phyloP scores from a whole-genome alignment of 805 yeast species.

The Suhomyces sp. region DNA sequence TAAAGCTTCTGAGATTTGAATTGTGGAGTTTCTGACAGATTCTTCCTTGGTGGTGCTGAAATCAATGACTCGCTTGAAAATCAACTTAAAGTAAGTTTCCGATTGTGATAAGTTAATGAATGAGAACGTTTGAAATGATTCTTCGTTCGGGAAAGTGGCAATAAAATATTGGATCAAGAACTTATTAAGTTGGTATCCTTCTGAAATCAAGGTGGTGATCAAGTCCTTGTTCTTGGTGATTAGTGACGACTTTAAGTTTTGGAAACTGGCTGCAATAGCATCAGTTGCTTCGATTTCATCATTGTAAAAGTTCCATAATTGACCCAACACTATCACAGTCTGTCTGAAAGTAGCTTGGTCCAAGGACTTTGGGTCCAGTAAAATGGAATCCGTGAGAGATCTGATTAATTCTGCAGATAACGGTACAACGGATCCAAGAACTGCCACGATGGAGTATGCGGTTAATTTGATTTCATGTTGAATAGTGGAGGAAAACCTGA shows the following conservation, averaged over 20 bases:
- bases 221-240: constrained; percentile 20
- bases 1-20: constrained; percentile 22
- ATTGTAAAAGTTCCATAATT: constrained; percentile 34
- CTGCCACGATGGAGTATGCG: constrained; percentile 79
- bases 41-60: constrained; percentile 12
- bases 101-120: constrained; percentile 19
- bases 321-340: constrained; percentile 41
- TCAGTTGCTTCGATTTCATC: constrained; percentile 14
- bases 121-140: constrained; percentile 22
- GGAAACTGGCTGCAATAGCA: constrained; percentile 17
- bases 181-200: constrained; percentile 29
- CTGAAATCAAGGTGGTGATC: constrained; percentile 16
- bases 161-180: constrained; percentile 31
- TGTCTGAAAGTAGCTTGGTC: constrained; percentile 24
- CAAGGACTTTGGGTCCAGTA: constrained; percentile 25
- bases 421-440: constrained; percentile 70
- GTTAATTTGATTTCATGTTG: constrained; percentile 68
- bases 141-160: constrained; percentile 21
- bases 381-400: constrained; percentile 34
- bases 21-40: constrained; percentile 16
- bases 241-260: constrained; percentile 16
- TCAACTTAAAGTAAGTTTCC: constrained; percentile 15
- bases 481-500: constrained; percentile 19
- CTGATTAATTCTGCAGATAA: constrained; percentile 37
- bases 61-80: constrained; percentile 15